phyloP scores from a whole-genome alignment of 108 stramenopile genomes.

The Conticribra weissflogii region DNA sequence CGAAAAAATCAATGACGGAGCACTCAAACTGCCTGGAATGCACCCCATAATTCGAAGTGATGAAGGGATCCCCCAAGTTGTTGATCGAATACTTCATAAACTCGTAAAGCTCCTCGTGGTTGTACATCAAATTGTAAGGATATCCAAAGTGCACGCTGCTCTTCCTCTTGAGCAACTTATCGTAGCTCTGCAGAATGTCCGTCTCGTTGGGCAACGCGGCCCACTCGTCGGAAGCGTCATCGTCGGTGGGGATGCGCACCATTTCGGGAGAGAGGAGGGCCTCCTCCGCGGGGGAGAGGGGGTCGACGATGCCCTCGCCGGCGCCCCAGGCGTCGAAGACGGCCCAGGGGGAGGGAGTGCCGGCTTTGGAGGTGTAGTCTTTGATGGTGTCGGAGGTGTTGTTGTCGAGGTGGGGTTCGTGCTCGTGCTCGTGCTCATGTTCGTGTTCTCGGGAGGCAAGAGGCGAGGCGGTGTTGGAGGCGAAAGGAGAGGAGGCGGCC shows the following conservation, averaged over 20 bases:
- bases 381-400: slow-evolving; percentile 37
- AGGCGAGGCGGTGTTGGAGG: not conserved
- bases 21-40: slow-evolving; percentile 87
- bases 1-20: slow-evolving; percentile 90
- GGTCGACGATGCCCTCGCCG: slow-evolving; percentile 56
- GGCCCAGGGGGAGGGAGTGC: slow-evolving; percentile 90
- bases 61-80: slow-evolving; percentile 89
- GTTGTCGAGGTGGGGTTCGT: slow-evolving; percentile 48
- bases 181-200: slow-evolving; percentile 76
- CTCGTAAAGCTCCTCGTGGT: slow-evolving; percentile 79
- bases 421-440: slow-evolving; percentile 30
- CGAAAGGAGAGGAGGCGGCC: not conserved
- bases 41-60: slow-evolving; percentile 86
- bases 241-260: slow-evolving; percentile 73
- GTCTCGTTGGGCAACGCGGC: slow-evolving; percentile 57
- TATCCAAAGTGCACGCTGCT: slow-evolving; percentile 85
- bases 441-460: slow-evolving; percentile 1
- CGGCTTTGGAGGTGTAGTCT: slow-evolving; percentile 68
- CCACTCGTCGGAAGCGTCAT: slow-evolving; percentile 32
- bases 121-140: slow-evolving; percentile 91
- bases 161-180: slow-evolving; percentile 68
- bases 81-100: slow-evolving; percentile 93
- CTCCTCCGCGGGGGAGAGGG: slow-evolving; percentile 52
- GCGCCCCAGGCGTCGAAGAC: slow-evolving; percentile 93
- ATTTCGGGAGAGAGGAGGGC: slow-evolving; percentile 49